Evolutionary conservation across 495 filamentous ascomycete genomes (phyloP), one percentile per base, ranked within the genome.

Genomic region (Neurospora sublineolata): DNA sequence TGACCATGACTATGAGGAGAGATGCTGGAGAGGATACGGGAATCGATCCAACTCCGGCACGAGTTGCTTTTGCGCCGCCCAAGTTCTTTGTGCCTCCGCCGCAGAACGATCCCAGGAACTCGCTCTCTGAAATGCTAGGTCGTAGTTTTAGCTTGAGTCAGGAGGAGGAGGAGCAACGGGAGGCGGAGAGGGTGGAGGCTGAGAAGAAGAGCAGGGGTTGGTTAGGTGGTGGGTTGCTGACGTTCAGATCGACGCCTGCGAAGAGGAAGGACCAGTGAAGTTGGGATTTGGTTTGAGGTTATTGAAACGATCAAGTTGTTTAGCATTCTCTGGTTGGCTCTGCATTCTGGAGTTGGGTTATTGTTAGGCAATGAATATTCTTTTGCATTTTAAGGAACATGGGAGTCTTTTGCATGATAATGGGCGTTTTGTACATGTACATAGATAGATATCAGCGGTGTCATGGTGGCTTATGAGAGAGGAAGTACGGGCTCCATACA

Each of bases 91-190:
- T 70, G n/a, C 75, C 70, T 20, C 37, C 68, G 39, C 44, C 69
- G 60, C 37, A 75, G 40, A 69, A 70, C 16, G 75, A 77, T 23
- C 75, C 75, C 30, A 60, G 75, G 0, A 71, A 75, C 40, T 64
- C 72, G 30, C 68, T 77, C 16, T 58, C 68, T 14, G 72, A 74
- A 39, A 71, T 77, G 70, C 75, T 77, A 38, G 74, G 72, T 0
- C 44, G 70, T 70, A 73, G 69, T n/a, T 70, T 76, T 67, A 70
- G 69, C 38, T 36, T 68, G 23, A 69, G 67, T 68, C 67, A 72
- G 20, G 64, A 72, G 58, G 71, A 72, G 9, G 38, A 42, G 30
- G 52, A 33, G 52, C 52, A 64, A 7, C 52, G 23, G 14, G 52
- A 64, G 12, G 23, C 37, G 23, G 27, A 64, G 52, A 64, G 30